phyloP scores from a whole-genome alignment of 768 basidiomycete species.

The Mycena alexandri region DNA sequence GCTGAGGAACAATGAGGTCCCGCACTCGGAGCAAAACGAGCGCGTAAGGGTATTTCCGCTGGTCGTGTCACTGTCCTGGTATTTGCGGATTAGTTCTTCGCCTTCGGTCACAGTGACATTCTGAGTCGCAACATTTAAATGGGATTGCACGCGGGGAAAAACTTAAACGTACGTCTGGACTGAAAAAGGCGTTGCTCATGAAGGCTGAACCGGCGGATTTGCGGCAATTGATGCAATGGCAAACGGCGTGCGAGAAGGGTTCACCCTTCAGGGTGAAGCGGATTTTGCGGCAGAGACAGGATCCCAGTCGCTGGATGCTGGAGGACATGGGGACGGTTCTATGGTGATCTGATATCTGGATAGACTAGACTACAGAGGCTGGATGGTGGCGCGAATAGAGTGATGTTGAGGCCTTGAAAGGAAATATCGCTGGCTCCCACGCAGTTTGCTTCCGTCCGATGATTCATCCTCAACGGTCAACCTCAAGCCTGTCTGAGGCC shows the following conservation, averaged over 20 bases:
- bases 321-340: slow-evolving; percentile 8
- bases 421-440: too few relatives aligned
- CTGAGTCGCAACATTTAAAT: background rate
- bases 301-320: slow-evolving; percentile 19
- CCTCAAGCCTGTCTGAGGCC: too few relatives aligned
- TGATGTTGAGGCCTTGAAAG: too few relatives aligned
- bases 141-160: background rate
- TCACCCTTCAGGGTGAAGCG: slow-evolving; percentile 31
- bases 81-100: slow-evolving; percentile 40
- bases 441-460: too few relatives aligned
- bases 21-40: slow-evolving; percentile 45
- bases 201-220: slow-evolving; percentile 44
- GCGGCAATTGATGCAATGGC: slow-evolving; percentile 44
- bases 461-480: too few relatives aligned
- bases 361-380: too few relatives aligned
- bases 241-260: slow-evolving; percentile 39
- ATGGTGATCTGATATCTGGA: too few relatives aligned
- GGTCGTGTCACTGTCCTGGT: slow-evolving; percentile 41
- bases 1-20: slow-evolving; percentile 43
- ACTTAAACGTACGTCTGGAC: slow-evolving; percentile 36
- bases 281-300: slow-evolving; percentile 32
- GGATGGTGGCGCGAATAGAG: too few relatives aligned
- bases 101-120: slow-evolving; percentile 36
- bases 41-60: slow-evolving; percentile 43
- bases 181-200: slow-evolving; percentile 44